Evolutionary conservation across 176 grass and related monocot genomes (phyloP).

Genomic region (sorghum (Sorghum bicolor)): DNA sequence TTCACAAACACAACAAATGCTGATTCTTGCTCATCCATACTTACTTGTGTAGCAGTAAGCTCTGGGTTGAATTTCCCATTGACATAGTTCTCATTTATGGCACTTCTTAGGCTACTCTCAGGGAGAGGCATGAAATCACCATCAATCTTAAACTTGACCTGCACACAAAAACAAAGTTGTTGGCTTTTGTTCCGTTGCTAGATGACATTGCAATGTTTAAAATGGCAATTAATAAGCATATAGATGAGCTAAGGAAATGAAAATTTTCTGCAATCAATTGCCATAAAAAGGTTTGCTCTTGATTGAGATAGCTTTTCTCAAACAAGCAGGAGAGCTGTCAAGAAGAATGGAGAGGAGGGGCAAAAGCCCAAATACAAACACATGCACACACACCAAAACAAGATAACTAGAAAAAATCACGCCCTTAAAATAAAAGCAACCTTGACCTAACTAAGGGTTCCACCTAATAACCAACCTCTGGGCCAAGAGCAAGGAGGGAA

Average conservation of each 20-base stretch:
- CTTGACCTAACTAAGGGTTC: background rate
- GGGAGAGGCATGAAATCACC: conserved; percentile 68
- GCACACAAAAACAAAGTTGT: background rate
- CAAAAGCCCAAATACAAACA: background rate
- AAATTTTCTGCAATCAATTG: background rate
- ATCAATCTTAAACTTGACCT: conserved; percentile 86
- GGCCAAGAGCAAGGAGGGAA: background rate
- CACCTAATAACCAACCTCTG: background rate
- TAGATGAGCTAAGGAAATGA: background rate
- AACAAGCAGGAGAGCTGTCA: background rate
- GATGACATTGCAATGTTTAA: background rate
- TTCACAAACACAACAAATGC: background rate
- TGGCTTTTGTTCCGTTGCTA: background rate
- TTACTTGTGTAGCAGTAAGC: conserved; percentile 64
- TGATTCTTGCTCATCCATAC: background rate
- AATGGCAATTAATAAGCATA: background rate
- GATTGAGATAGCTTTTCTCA: background rate
- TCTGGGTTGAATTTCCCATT: conserved; percentile 65
- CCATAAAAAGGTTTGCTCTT: background rate
- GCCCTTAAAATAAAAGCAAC: background rate
- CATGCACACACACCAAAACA: background rate
- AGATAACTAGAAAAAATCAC: background rate
- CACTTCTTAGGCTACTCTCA: conserved; percentile 51
- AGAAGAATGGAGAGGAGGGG: background rate
- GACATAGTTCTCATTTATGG: conserved; percentile 71